Conservation (phyloP, 2,329 filamentous ascomycete genomes). For the Amesomyces nigricolor region DNA sequence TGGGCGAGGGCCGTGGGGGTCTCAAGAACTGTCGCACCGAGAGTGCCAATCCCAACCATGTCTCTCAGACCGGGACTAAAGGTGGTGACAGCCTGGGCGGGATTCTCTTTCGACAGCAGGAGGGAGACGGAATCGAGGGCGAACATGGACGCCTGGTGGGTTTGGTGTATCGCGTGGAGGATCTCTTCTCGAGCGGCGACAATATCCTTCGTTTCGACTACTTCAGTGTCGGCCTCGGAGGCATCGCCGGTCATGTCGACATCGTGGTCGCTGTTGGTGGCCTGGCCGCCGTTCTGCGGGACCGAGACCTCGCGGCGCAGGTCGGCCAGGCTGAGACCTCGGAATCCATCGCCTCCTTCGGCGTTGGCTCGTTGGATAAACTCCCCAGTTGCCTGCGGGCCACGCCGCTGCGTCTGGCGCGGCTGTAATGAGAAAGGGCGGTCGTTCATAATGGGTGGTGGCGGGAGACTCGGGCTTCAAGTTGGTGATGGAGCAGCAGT, state of each 20-base stretch:
- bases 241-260: slow-evolving; percentile 43
- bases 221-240: slow-evolving; percentile 39
- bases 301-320: slow-evolving; percentile 62
- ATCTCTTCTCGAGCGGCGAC: slow-evolving; percentile 52
- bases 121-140: slow-evolving; percentile 80
- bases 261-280: slow-evolving; percentile 35
- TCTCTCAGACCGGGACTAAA: slow-evolving; percentile 67
- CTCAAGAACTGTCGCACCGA: slow-evolving; percentile 62
- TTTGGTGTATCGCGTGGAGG: slow-evolving; percentile 49
- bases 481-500: neutral
- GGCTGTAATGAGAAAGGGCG: slow-evolving; percentile 56
- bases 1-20: slow-evolving; percentile 56
- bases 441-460: slow-evolving; percentile 17
- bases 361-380: slow-evolving; percentile 74
- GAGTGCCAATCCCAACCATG: slow-evolving; percentile 65
- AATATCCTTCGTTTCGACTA: slow-evolving; percentile 38
- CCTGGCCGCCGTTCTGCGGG: slow-evolving; percentile 33
- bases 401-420: slow-evolving; percentile 48
- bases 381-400: slow-evolving; percentile 59
- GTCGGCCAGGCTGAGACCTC: slow-evolving; percentile 67
- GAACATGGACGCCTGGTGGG: slow-evolving; percentile 58
- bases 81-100: slow-evolving; percentile 61
- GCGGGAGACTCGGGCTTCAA: neutral
- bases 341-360: slow-evolving; percentile 71
- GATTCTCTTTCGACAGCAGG: slow-evolving; percentile 74